Percentiles rank a stretch among this genome's conserved stretches.
Conservation (phyloP, 176 grass and related monocot species). For the Hordeum marinum region DNA sequence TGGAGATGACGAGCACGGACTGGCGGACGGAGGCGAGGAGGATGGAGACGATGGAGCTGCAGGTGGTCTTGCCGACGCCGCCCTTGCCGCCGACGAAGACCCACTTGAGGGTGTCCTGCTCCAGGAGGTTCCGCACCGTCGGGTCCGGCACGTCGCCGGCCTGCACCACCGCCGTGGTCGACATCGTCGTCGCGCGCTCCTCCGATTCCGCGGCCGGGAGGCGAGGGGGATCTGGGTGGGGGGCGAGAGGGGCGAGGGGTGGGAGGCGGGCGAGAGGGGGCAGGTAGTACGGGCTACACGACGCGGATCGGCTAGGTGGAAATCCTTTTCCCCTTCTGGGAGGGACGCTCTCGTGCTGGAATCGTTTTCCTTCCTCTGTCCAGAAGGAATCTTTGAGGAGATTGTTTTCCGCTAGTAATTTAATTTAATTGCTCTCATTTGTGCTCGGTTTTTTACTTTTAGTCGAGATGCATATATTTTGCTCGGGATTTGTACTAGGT, state of each 20-base stretch:
- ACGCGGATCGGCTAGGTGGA: slow-evolving; percentile 24
- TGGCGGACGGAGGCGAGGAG: slow-evolving; percentile 77
- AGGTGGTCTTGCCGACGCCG: slow-evolving; percentile 98
- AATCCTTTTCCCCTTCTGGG: slow-evolving; percentile 1
- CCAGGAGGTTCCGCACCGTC: slow-evolving; percentile 79
- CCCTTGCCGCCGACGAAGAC: slow-evolving; percentile 99
- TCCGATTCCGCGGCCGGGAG: background rate
- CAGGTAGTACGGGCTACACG: background rate
- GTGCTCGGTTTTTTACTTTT: too few species aligned
- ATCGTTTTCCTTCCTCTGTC: background rate
- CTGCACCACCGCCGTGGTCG: slow-evolving; percentile 30
- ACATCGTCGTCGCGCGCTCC: slow-evolving; percentile 24
- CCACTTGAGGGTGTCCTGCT: slow-evolving; percentile 95
- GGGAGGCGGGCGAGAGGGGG: background rate
- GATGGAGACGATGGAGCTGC: slow-evolving; percentile 93
- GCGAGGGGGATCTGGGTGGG: slow-evolving; percentile 2
- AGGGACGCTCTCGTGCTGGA: background rate
- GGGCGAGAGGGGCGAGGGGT: background rate
- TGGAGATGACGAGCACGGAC: slow-evolving; percentile 98
- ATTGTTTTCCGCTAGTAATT: background rate
- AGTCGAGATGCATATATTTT: too few species aligned
- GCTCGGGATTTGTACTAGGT: too few species aligned
- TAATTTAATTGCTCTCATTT: background rate
- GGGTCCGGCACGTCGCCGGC: slow-evolving; percentile 59
- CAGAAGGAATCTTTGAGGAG: background rate